Percentiles rank a stretch among this genome's conserved stretches.
Conservation (phyloP, 139 green algal genomes). For the Desmodesmus armatus region DNA sequence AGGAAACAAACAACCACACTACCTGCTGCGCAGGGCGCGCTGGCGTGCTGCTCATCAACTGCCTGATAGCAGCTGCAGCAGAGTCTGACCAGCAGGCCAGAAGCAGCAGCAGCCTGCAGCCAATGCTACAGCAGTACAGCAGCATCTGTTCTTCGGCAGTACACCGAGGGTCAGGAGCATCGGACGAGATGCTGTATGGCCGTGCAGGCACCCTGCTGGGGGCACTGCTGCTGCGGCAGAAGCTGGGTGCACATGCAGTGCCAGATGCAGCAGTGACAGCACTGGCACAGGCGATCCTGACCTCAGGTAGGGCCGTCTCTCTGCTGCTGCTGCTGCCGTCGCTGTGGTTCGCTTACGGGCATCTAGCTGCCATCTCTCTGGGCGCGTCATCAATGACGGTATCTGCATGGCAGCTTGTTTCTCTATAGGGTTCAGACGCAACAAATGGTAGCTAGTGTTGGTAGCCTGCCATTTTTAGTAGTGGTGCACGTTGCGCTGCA, state of each 20-base stretch:
- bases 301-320: conserved; percentile 41
- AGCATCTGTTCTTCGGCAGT: not conserved
- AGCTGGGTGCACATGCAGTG: conserved; percentile 34
- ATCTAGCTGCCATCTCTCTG: no score
- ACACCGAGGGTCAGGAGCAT: not conserved
- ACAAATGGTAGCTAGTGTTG: no score
- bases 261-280: conserved; percentile 12
- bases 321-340: no score
- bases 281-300: conserved; percentile 27
- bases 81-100: not conserved
- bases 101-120: conserved; percentile 1
- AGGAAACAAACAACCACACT: no score
- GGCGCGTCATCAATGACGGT: no score
- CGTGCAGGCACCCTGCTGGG: conserved; percentile 36
- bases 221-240: conserved; percentile 42
- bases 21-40: not conserved
- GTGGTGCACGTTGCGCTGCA: no score
- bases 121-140: conserved; percentile 35
- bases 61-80: conserved; percentile 17
- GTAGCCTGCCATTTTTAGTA: no score
- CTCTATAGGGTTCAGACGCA: no score
- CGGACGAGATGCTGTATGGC: conserved; percentile 43
- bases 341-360: no score
- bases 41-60: conserved; percentile 28
- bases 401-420: no score